Percentiles rank a stretch among this genome's conserved stretches.
Conservation (phyloP, 2,329 filamentous ascomycete species). For the Ceratocystis colombiana region DNA sequence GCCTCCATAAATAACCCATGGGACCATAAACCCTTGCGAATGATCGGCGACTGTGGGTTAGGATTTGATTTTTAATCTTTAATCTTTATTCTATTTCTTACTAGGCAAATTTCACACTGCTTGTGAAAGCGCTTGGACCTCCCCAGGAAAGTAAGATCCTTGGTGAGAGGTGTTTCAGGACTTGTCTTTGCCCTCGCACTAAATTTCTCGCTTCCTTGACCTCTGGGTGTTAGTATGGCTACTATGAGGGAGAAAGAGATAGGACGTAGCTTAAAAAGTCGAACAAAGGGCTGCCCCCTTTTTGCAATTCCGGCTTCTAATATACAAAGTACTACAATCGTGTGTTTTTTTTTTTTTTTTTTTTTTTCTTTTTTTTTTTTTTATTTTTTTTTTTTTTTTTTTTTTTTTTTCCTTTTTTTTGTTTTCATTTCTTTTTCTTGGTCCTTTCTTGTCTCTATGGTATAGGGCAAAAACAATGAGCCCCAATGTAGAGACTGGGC, state of each 20-base stretch:
- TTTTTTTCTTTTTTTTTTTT: too few relatives aligned
- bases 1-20: neutral
- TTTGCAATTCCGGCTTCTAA: too few relatives aligned
- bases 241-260: neutral
- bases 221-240: neutral
- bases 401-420: too few relatives aligned
- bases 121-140: neutral
- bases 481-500: too few relatives aligned
- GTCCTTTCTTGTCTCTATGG: too few relatives aligned
- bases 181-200: neutral
- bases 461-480: neutral
- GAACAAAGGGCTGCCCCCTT: neutral
- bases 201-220: constrained; percentile 2
- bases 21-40: constrained; percentile 3
- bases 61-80: neutral
- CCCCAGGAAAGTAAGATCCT: neutral
- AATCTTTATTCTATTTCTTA: neutral
- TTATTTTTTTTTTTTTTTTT: too few relatives aligned
- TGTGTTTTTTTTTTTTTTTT: neutral
- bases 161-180: constrained; percentile 7
- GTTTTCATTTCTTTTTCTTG: too few relatives aligned
- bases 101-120: too few relatives aligned
- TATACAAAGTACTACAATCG: neutral
- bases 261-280: neutral
- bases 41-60: neutral